Conservation (phyloP, 352 stramenopile genomes). For the Pythium folliculosum region DNA sequence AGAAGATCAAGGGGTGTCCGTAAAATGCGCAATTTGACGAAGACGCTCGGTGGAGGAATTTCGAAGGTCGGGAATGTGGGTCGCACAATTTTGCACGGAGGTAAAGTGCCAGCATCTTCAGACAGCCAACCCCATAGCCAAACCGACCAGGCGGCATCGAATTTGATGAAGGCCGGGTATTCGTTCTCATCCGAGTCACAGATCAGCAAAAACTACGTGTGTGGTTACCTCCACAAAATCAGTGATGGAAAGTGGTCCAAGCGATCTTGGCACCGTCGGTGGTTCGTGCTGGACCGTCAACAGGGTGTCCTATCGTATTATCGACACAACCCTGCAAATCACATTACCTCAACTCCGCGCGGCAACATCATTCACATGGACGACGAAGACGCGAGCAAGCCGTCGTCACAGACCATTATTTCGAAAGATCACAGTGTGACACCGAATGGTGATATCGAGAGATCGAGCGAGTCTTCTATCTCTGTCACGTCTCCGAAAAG, state of each 20-base stretch:
- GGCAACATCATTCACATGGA: conserved; percentile 81
- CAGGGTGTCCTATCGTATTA: conserved; percentile 81
- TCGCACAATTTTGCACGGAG: conserved; percentile 73
- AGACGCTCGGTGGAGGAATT: conserved; percentile 76
- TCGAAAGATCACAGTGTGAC: conserved; percentile 4
- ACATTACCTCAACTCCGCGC: conserved; percentile 54
- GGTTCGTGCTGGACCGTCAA: conserved; percentile 83
- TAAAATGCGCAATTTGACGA: conserved; percentile 80
- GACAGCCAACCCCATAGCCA: conserved; percentile 7
- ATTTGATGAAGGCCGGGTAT: conserved; percentile 51
- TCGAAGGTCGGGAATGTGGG: conserved; percentile 54
- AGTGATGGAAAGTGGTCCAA: conserved; percentile 86
- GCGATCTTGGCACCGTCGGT: conserved; percentile 80
- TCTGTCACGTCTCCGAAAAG: conserved; percentile 7
- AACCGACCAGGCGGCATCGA: conserved; percentile 16
- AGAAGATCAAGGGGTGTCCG: conserved; percentile 45
- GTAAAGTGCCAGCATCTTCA: conserved; percentile 44
- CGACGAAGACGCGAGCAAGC: conserved; percentile 7
- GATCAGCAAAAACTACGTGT: conserved; percentile 80
- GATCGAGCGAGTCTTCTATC: conserved; percentile 16
- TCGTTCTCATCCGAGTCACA: conserved; percentile 78
- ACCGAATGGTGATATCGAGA: conserved; percentile 2
- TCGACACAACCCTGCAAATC: conserved; percentile 73
- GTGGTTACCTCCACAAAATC: conserved; percentile 84
- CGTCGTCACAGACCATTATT: conserved; percentile 3